Conservation (phyloP, 2,329 filamentous ascomycete genomes). For the Tolypocladium endophyticum region DNA sequence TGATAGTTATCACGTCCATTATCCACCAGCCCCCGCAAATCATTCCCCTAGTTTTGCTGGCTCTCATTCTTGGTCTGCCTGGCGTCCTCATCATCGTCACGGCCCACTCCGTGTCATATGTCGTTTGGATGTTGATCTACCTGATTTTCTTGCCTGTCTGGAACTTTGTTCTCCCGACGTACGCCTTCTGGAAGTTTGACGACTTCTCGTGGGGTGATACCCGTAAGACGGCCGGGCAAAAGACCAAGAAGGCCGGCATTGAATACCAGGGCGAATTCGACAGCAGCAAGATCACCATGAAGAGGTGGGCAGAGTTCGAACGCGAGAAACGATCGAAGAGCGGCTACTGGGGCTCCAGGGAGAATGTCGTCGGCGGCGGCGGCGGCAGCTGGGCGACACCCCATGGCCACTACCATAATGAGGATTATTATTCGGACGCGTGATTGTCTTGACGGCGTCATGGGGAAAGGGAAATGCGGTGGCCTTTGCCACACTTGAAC, state of each 20-base stretch:
- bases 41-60: constrained; percentile 83
- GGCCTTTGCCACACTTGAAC: neutral
- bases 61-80: constrained; percentile 84
- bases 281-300: constrained; percentile 98
- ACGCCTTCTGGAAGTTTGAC: constrained; percentile 99
- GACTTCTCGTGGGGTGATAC: constrained; percentile 99
- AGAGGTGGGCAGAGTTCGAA: constrained; percentile 96
- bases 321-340: constrained; percentile 42
- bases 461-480: neutral
- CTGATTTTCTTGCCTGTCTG: constrained; percentile 85
- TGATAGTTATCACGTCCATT: constrained; percentile 72
- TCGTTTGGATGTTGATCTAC: constrained; percentile 96
- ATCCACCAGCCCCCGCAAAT: constrained; percentile 65
- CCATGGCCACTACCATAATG: constrained; percentile 35
- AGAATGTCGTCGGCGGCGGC: constrained; percentile 34
- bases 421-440: constrained; percentile 46
- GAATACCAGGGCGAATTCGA: constrained; percentile 95
- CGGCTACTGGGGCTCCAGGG: constrained; percentile 41
- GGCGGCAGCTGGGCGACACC: constrained; percentile 31
- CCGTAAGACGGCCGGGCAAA: constrained; percentile 85
- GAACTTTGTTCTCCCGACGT: constrained; percentile 92
- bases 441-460: constrained; percentile 15
- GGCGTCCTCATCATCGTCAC: constrained; percentile 87
- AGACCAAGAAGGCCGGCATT: constrained; percentile 74
- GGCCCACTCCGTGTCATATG: constrained; percentile 84